Conservation (phyloP, 2,329 filamentous ascomycete species). For the Pyricularia sp. region DNA sequence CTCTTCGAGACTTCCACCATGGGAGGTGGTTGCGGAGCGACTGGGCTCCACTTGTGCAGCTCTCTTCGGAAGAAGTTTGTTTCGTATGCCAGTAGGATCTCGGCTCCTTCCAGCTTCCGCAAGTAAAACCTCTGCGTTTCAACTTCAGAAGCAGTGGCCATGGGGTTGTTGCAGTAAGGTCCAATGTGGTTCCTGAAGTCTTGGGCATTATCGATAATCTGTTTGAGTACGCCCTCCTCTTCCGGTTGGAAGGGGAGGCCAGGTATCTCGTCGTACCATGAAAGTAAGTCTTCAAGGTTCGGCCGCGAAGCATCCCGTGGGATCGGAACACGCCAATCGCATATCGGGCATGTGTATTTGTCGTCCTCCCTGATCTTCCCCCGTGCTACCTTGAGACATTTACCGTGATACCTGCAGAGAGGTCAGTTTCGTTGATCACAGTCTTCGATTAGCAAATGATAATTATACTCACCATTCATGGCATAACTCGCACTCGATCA, state of each 20-base stretch:
- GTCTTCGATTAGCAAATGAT: background rate
- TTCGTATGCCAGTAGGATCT: conserved; percentile 80
- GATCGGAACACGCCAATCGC: conserved; percentile 93
- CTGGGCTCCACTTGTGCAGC: conserved; percentile 85
- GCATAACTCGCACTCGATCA: conserved; percentile 98
- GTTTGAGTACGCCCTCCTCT: conserved; percentile 75
- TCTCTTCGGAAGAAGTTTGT: conserved; percentile 98
- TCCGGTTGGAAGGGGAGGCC: conserved; percentile 85
- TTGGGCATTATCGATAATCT: conserved; percentile 74
- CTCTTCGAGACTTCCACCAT: conserved; percentile 78
- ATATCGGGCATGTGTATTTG: conserved; percentile 96
- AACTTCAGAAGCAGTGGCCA: conserved; percentile 73
- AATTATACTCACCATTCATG: conserved; percentile 70
- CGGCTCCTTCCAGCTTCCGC: conserved; percentile 91
- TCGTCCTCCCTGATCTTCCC: conserved; percentile 98
- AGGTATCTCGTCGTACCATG: conserved; percentile 73
- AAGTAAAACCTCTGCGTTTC: conserved; percentile 89
- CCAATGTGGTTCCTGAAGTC: conserved; percentile 74
- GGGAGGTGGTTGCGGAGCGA: conserved; percentile 74
- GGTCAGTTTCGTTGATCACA: background rate
- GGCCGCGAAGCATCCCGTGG: conserved; percentile 90
- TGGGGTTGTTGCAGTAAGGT: conserved; percentile 66
- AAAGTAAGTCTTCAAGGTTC: conserved; percentile 78
- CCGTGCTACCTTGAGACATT: conserved; percentile 92
- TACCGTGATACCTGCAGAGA: conserved; percentile 73